Base-by-base conservation (phyloP, 805 yeast genomes). In the Lipomyces starkeyi region DNA sequence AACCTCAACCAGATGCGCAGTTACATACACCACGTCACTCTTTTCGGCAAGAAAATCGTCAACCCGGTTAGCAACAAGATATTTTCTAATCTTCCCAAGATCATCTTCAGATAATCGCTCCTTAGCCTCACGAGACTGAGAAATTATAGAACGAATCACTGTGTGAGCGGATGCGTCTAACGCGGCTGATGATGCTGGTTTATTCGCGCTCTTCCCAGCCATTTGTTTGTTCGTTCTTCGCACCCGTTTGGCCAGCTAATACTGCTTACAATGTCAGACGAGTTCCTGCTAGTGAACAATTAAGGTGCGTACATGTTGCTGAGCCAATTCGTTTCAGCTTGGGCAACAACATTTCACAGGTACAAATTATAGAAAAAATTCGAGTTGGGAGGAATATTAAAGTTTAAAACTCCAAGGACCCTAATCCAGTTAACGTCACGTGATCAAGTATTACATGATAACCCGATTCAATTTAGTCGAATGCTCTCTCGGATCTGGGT, bases 11-110 rank as follows among this genome's bases (percentile, higher is more conserved):
- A 43, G 49, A n/a, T 17, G n/a, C 22, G 9, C 4, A 43, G 14
- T 20, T 8, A 60, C 66, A 9, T 64, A 64, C 63, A 62, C 63
- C 54, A 52, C 11, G 5, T 29, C 54, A 9, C 27, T 14, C 20
- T 52, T 6, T 11, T 17, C 29, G 22, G 52, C n/a, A 17, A 53
- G 27, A 64, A 64, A 64, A 17, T 29, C 32, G 37, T 49, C 59
- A 20, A 63, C 58, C 47, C 54, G 52, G 22, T 49, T 17, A 14
- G 62, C 29, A 2, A 64, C 63, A 29, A 64, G 22, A 43, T 64
- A 64, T 32, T 64, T 64, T 40, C 67, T 65, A 7, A 64, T 29
- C 13, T n/a, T 29, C 35, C 27, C 20, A 2, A 64, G 47, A 9
- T 64, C 59, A n/a, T 34, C 56, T 56, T 56, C 65, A 14, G 34